Conservation (phyloP, 306 rosid genomes). For the Erythrophleum fordii region DNA sequence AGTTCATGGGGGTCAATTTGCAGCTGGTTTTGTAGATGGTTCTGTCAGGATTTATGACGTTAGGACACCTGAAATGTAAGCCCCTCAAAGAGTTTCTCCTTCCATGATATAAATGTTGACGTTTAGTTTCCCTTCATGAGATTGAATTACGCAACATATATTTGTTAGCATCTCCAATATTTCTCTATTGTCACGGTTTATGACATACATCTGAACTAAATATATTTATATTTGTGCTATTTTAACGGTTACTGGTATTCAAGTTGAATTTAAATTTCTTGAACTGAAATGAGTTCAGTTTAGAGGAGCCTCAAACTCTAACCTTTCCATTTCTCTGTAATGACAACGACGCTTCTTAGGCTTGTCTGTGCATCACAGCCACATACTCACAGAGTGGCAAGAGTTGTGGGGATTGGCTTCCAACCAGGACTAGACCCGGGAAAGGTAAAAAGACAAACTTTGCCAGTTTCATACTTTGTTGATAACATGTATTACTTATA, state of each 20-base stretch:
- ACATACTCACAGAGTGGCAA: slow-evolving; percentile 71
- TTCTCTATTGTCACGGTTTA: slow-evolving; percentile 19
- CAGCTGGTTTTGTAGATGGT: slow-evolving; percentile 97
- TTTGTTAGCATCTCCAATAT: not conserved
- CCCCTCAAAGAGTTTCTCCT: slow-evolving; percentile 22
- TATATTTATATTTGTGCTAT: slow-evolving; percentile 23
- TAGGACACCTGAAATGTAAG: slow-evolving; percentile 89
- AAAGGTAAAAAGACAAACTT: slow-evolving; percentile 61
- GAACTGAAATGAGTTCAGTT: not conserved
- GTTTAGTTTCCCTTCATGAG: slow-evolving; percentile 1
- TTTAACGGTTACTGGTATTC: not conserved
- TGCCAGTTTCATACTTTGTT: not conserved
- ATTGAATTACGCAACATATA: slow-evolving; percentile 16
- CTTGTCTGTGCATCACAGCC: slow-evolving; percentile 77
- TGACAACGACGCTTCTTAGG: slow-evolving; percentile 52
- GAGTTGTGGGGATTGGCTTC: slow-evolving; percentile 94
- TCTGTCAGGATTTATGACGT: slow-evolving; percentile 88
- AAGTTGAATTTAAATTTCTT: not conserved
- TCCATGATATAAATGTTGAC: not conserved
- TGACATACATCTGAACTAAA: not conserved
- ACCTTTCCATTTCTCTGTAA: slow-evolving; percentile 16
- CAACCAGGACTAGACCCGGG: slow-evolving; percentile 95
- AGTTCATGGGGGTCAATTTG: slow-evolving; percentile 88
- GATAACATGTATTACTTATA: not conserved
- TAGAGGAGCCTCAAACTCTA: not conserved